Evolutionary conservation across 2,329 filamentous ascomycete genomes (phyloP), one percentile per base, ranked within the genome.

Genomic region (Diaporthe vexans): DNA sequence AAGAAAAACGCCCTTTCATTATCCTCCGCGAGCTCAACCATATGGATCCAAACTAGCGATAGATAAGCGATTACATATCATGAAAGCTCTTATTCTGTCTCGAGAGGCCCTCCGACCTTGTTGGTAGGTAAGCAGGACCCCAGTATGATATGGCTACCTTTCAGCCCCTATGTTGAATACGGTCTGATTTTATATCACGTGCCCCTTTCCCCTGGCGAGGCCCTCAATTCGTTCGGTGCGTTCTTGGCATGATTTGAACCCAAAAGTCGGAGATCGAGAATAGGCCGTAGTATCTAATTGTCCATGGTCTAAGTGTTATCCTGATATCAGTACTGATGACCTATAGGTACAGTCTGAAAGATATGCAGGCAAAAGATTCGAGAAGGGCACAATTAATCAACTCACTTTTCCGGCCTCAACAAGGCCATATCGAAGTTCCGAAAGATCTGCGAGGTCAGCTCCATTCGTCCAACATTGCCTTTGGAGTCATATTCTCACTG

Each of bases 391-490:
- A 13, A 67, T n/a, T 35, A 19, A 24, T 51, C 8, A 26, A 21
- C 61, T 67, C 21, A 67, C 61, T 19, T 67, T 52, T 51, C 61
- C 24, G 61, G 43, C 6, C 7, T 67, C 21, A 67, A 52, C 13
- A 67, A 21, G 26, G 61, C 61, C 26, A 67, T 67, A 2, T 67
- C 61, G 37, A 67, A 67, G 29, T 67, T 51, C 4, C 61, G 61
- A 24, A 67, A 67, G 51, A 21, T 52, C 61, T 67, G 26, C 29
- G 13, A 37, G 21, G 11, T 51, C 21, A 52, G n/a, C 21, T 46
- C 37, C 3, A 52, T 43, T 43, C 40, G 19, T 37, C 46, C 6
- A 51, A 24, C 5, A 37, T 35, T 67, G 11, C 21, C 37, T 37
- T 24, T 33, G 29, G 26, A 51, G 40, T 43, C 40, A 26, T n/a